Conservation (phyloP, 495 filamentous ascomycete genomes). For the Aeminium ludgeri region DNA sequence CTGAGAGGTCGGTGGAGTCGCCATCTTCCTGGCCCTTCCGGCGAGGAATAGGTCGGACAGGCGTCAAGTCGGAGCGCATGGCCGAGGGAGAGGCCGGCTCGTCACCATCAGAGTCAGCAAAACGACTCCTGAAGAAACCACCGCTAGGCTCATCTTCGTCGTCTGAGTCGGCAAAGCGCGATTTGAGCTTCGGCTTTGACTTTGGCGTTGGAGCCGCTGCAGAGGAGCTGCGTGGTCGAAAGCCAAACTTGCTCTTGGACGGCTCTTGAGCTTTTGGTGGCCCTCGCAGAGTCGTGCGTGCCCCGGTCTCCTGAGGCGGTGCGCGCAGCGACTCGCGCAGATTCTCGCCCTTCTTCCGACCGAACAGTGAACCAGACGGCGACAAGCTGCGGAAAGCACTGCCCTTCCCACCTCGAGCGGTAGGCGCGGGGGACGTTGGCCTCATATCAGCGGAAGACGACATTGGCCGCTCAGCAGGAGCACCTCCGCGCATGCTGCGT, state of each 20-base stretch:
- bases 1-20: slow-evolving; percentile 48
- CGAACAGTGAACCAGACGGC: slow-evolving; percentile 21
- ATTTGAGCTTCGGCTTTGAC: slow-evolving; percentile 29
- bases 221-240: too few relatives aligned
- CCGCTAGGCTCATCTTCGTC: slow-evolving; percentile 29
- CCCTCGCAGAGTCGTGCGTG: not conserved
- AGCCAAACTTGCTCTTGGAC: too few relatives aligned
- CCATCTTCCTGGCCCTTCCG: slow-evolving; percentile 35
- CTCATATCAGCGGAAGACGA: slow-evolving; percentile 22
- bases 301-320: slow-evolving; percentile 11
- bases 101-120: slow-evolving; percentile 63
- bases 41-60: slow-evolving; percentile 50
- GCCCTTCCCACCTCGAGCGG: slow-evolving; percentile 18
- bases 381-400: slow-evolving; percentile 31
- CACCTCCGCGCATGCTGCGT: slow-evolving; percentile 34
- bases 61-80: slow-evolving; percentile 28
- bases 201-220: slow-evolving; percentile 28
- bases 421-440: slow-evolving; percentile 21
- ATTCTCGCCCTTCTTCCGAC: slow-evolving; percentile 9
- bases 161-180: slow-evolving; percentile 53
- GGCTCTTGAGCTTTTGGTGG: not conserved
- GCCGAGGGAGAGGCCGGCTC: slow-evolving; percentile 11
- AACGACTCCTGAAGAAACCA: slow-evolving; percentile 49
- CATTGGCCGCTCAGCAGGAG: slow-evolving; percentile 16
- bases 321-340: not conserved